These are phyloP conservation scores for Leccinum uliginosum DNA, from an alignment of 768 basidiomycete genomes.

Conservation along the genomic window DNA sequence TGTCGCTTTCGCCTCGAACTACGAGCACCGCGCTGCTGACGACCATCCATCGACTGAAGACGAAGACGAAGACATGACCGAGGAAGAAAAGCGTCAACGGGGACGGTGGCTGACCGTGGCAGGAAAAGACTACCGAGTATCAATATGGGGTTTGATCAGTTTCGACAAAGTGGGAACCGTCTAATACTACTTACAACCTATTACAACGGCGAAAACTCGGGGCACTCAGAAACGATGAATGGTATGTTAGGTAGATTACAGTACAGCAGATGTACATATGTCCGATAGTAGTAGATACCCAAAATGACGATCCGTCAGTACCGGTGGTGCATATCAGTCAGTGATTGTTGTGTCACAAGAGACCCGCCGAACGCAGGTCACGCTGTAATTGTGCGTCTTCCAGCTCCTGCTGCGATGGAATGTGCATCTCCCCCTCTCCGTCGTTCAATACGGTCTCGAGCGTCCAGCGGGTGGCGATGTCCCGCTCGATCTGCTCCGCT, in stretches of 20 bases:
- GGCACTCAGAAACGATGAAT: background rate
- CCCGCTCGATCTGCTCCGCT: conserved; percentile 47
- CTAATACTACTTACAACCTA: background rate
- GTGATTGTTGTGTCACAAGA: conserved; percentile 33
- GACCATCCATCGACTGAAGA: background rate
- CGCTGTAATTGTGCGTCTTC: conserved; percentile 45
- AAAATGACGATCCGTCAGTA: background rate
- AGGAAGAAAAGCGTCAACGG: conserved; percentile 41
- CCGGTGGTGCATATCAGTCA: conserved; percentile 5
- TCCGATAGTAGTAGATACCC: background rate
- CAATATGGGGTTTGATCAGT: conserved; percentile 64
- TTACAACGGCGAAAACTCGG: background rate
- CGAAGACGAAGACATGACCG: conserved; percentile 47
- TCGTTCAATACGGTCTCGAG: conserved; percentile 52
- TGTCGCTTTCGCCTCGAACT: conserved; percentile 57
- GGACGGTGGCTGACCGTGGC: conserved; percentile 62
- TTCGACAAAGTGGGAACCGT: conserved; percentile 10
- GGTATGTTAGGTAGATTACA: conserved; percentile 17
- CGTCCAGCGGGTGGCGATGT: conserved; percentile 46
- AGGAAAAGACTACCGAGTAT: conserved; percentile 65
- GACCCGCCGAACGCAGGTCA: conserved; percentile 51
- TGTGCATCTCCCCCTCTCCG: conserved; percentile 6
- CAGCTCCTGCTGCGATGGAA: conserved; percentile 29
- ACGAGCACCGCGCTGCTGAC: conserved; percentile 9
- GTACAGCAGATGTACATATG: conserved; percentile 4